Base-by-base conservation (phyloP, 108 stramenopile species). In the Nitzschia sp. region DNA sequence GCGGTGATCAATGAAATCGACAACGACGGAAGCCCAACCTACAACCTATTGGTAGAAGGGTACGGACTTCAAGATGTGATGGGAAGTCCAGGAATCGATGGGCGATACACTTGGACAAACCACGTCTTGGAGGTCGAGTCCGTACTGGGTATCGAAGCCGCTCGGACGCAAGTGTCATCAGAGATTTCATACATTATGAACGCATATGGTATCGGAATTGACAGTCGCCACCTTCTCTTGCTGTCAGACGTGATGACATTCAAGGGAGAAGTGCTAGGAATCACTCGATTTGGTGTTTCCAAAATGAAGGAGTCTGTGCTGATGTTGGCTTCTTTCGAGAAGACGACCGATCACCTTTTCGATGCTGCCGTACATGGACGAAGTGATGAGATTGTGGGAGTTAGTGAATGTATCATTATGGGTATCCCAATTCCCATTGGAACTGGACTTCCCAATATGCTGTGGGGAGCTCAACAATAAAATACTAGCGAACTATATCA, bases 331-430 rank as follows among this genome's bases (percentile, higher is more conserved):
- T 97, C 97, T n/a, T 98, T 99, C 66, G 97, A 98, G 85, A 97
- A 97, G 83, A 99, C 97, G 14, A 96, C 97, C 8, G 97, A 99
- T 80, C 98, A 99, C 70, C 79, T 99, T 48, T 99, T 99, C 78
- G 97, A 99, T 76, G 98, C 98, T 42, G 96, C 98, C 11, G 95
- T 94, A 48, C 98, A 98, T 72, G 96, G 90, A n/a, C 78, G 96
- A 55, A 82, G 81, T 20, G 98, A 99, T 71, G 85, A 86, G 51
- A 97, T 99, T 73, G 96, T 95, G 10, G 98, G 97, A 11, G 98
- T 99, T 40, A 95, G 93, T 54, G 95, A 99, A 82, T 99, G 98
- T 71, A 99, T 99, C 79, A 98, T 99, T 62, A 98, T 98, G 97
- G 98, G 98, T 8, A 95, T 93, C n/a, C 95, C 96, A 20, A 95